Base-by-base conservation (phyloP, 106 monocot species). In the Dioscorea dumetorum region DNA sequence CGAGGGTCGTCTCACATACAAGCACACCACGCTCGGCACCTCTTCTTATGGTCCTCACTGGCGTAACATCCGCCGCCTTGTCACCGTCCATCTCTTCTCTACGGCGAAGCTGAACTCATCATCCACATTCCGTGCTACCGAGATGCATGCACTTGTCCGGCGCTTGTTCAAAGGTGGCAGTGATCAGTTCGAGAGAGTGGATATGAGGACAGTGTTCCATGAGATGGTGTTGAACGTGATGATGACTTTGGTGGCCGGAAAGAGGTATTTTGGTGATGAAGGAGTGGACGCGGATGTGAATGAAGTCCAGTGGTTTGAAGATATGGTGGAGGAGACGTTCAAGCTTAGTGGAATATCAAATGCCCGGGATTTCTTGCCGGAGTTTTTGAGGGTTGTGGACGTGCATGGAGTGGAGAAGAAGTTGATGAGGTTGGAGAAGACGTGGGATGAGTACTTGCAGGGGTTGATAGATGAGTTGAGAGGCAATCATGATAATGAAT, bases 1-100 rank as follows among this genome's bases (percentile, higher is more conserved):
- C 19, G 50, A 13, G 2, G 54, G 57, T 6, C 56, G 0, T 16
- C 51, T 69, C 2, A 33, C 54, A 13, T 69, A 69, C 56, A 19
- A 31, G 2, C 18, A 50, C 68, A 69, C 23, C 11, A 57, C 48
- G 0, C 20, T 69, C 56, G 54, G 18, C 24, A 54, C 56, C 54
- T 23, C 28, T 24, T 4, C 48, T 8, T 69, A 69, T 31, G 68
- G 68, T 16, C 6, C 68, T 3, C 68, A 69, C 54, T 69, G 68
- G 68, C 51, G 68, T 16, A 69, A 69, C 19, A 52, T 69, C 52
- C 68, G 52, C 12, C 54, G 68, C 54, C 57, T 69, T 16, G 49
- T 54, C 16, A 16, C 8, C 28, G 11, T 31, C 15, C 54, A 69
- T 28, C 48, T 69, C 24, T 69, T 69, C 57, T 54, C 68, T 13